Evolutionary conservation across 768 basidiomycete species (phyloP), one percentile per base, ranked within the genome.

Genomic region (Chalciporus chontae): DNA sequence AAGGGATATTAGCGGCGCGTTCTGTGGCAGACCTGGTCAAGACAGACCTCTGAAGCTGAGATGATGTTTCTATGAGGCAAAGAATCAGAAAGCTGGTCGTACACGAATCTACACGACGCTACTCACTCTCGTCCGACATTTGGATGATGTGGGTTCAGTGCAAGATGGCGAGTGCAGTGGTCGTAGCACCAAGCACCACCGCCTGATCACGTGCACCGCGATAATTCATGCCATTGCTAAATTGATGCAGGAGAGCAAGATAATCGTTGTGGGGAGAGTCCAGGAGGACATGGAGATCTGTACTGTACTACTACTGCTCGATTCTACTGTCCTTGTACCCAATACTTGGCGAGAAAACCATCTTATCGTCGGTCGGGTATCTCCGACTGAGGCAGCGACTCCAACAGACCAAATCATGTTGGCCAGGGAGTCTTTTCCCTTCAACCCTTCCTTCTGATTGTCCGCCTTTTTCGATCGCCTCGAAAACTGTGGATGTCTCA

Each of bases 401-500:
- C n/a, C 10, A 29, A 10, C 23, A 19, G 19, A 26, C 8, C 37
- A 21, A 21, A 13, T n/a, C n/a, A n/a, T 11, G 37, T 36, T 36
- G 34, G 27, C 26, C 24, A 8, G 34, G 17, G n/a, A 31, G 27
- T 40, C 40, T 17, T 42, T 27, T 42, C 43, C 34, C 3, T 36
- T 17, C 9, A 32, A 10, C 32, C 50, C 39, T 14, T 40, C 19
- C 48, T 51, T 48, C 47, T 61, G 52, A 59, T 54, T 52, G 58
- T 58, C 61, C 61, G 43, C 64, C 36, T 40, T 65, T 63, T 62
- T 63, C 57, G 64, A 65, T 60, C 54, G 40, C 47, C 63, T 71
- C 69, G 71, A 66, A 71, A 71, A 77, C 73, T 77, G 85, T 90
- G 88, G 74, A 91, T 91, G 89, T 91, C 89, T 90, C 84, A 85